Percentiles rank a stretch among this genome's conserved stretches.
Evolutionary conservation across 306 rosid genomes (phyloP).

Genomic region (Trifolium fragiferum): DNA sequence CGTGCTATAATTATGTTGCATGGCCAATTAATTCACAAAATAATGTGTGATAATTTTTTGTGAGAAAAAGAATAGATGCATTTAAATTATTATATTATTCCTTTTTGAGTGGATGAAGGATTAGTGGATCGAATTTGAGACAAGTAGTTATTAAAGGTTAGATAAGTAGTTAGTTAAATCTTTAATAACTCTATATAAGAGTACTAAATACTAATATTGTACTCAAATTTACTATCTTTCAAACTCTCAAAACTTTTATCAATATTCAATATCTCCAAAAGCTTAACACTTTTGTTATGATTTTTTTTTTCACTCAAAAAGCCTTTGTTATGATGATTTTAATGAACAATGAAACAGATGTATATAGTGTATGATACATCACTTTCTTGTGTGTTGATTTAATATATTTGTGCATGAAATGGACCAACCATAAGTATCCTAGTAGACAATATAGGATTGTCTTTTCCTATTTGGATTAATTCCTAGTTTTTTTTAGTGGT

Average conservation of each 20-base stretch:
- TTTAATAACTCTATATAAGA: too few relatives aligned
- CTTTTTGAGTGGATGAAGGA: too few relatives aligned
- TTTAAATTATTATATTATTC: neutral
- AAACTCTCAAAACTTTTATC: too few relatives aligned
- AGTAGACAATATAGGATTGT: conserved; percentile 35
- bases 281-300: too few relatives aligned
- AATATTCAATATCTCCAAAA: too few relatives aligned
- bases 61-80: neutral
- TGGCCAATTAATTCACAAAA: neutral
- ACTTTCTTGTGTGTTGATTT: conserved; percentile 46
- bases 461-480: conserved; percentile 45
- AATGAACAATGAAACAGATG: conserved; percentile 31
- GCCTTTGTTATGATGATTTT: conserved; percentile 41
- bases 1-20: neutral
- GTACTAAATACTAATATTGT: too few relatives aligned
- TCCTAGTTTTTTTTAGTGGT: conserved; percentile 21
- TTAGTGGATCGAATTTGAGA: conserved; percentile 38
- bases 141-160: too few relatives aligned
- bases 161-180: too few relatives aligned
- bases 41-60: neutral
- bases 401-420: conserved; percentile 37
- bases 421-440: conserved; percentile 43
- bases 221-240: too few relatives aligned
- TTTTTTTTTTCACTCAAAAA: neutral
- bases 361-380: conserved; percentile 45